Conservation (phyloP, 169 alveolate genomes). For the Blepharisma undulans region DNA sequence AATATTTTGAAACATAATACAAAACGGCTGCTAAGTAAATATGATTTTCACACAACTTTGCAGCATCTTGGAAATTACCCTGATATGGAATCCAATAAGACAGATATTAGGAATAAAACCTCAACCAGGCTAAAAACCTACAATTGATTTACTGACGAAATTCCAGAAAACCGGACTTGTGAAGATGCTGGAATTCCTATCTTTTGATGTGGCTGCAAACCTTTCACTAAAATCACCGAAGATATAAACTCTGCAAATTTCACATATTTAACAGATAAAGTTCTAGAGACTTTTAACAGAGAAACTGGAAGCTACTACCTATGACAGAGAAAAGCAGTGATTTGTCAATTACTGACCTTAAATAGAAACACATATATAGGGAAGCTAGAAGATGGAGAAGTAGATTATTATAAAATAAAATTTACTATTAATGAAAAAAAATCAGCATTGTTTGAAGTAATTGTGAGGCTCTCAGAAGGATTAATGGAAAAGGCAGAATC, state of each 20-base stretch:
- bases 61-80: background rate
- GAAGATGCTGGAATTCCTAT: slow-evolving; percentile 11
- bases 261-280: background rate
- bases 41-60: slow-evolving; percentile 19
- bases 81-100: background rate
- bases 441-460: slow-evolving; percentile 4
- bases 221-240: background rate
- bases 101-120: background rate
- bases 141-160: background rate
- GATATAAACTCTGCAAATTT: background rate
- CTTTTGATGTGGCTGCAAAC: slow-evolving; percentile 25
- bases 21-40: background rate
- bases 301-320: background rate
- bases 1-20: background rate
- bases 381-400: background rate
- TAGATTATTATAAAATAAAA: background rate
- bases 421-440: background rate
- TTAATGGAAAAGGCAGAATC: background rate
- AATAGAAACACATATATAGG: background rate
- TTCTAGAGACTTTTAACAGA: background rate
- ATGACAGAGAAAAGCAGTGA: background rate
- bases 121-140: background rate
- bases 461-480: background rate
- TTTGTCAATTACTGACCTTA: background rate
- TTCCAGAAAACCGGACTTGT: slow-evolving; percentile 29